phyloP scores from a whole-genome alignment of 805 yeast species.

The Cyberlindnera americana region DNA sequence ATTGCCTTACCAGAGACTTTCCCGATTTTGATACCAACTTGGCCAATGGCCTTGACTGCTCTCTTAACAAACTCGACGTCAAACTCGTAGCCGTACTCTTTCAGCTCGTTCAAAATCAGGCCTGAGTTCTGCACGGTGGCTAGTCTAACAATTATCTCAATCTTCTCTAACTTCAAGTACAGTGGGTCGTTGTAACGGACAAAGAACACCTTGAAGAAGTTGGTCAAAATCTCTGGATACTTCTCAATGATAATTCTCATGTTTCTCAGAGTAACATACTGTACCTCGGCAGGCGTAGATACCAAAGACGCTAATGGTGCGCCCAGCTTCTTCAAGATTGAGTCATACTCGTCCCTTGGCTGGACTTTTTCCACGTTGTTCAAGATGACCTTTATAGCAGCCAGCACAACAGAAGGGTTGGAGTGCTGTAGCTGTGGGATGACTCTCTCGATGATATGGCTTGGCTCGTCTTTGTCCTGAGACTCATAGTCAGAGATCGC shows the following conservation, averaged over 20 bases:
- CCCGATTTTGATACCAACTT: conserved; percentile 63
- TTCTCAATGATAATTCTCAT: conserved; percentile 85
- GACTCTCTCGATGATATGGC: conserved; percentile 82
- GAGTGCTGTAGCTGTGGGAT: conserved; percentile 96
- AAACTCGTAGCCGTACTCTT: conserved; percentile 81
- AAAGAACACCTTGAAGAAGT: conserved; percentile 85
- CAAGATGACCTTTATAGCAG: conserved; percentile 76
- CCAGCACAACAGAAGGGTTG: conserved; percentile 89
- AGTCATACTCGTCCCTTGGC: conserved; percentile 33
- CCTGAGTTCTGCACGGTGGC: conserved; percentile 58
- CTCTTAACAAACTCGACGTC: conserved; percentile 73
- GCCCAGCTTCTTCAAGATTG: conserved; percentile 63
- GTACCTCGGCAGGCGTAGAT: conserved; percentile 90
- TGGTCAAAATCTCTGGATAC: conserved; percentile 73
- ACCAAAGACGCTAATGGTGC: conserved; percentile 87
- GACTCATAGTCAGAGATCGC: conserved; percentile 74
- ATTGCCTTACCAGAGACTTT: conserved; percentile 51
- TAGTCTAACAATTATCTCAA: conserved; percentile 69
- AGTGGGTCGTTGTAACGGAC: conserved; percentile 84
- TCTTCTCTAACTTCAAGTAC: conserved; percentile 70
- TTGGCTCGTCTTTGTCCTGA: conserved; percentile 58
- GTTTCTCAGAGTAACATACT: conserved; percentile 88
- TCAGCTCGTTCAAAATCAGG: conserved; percentile 61
- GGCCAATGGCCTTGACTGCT: conserved; percentile 65
- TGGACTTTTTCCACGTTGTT: conserved; percentile 55